These are phyloP conservation scores for Lecanoromycetidae sp. DNA, from an alignment of 2,329 filamentous ascomycete genomes.

Conservation along the genomic window DNA sequence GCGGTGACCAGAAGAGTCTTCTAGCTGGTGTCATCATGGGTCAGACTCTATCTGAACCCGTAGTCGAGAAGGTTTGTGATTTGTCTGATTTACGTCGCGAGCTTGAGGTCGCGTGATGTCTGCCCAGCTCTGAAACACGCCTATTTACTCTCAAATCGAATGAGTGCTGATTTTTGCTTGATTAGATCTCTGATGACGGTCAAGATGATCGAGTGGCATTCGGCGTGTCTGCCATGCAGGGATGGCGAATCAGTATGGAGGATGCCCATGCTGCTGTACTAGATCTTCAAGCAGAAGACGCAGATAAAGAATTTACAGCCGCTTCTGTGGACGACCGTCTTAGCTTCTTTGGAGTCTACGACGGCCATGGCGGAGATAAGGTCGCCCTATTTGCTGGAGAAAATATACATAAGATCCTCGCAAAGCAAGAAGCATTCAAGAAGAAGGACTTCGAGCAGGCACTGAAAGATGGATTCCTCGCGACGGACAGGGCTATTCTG, in stretches of 20 bases:
- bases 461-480: constrained; percentile 91
- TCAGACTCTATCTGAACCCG: constrained; percentile 97
- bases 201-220: constrained; percentile 88
- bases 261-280: constrained; percentile 85
- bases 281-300: constrained; percentile 59
- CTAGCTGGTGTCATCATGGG: constrained; percentile 55
- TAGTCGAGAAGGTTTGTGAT: constrained; percentile 86
- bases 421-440: constrained; percentile 90
- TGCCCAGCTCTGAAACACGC: not conserved
- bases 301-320: constrained; percentile 41
- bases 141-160: not conserved
- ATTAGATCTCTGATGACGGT: constrained; percentile 72
- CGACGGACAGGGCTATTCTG: constrained; percentile 88
- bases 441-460: constrained; percentile 86
- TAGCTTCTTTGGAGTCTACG: constrained; percentile 95
- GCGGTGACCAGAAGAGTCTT: constrained; percentile 4
- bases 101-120: constrained; percentile 7
- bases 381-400: constrained; percentile 88
- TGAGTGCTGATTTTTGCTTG: constrained; percentile 6
- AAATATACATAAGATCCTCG: constrained; percentile 84
- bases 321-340: constrained; percentile 59
- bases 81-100: not conserved
- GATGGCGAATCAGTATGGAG: constrained; percentile 99
- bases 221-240: constrained; percentile 97
- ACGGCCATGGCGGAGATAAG: constrained; percentile 94